These are phyloP conservation scores for Arthromyces matolae DNA, from an alignment of 768 basidiomycete species.

Conservation along the genomic window DNA sequence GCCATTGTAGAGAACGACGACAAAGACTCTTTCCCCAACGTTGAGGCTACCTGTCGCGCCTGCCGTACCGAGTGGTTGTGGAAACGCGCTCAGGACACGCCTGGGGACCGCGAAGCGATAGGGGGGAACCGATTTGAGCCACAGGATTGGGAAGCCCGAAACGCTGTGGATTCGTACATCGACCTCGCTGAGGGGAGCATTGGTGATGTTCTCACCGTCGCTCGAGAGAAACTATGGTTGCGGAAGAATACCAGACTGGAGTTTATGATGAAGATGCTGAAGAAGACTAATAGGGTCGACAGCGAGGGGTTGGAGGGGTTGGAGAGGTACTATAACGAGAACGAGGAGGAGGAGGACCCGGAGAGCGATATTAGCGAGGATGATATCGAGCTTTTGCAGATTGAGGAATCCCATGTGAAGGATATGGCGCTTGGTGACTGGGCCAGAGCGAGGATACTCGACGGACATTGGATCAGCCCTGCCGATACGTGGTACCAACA, in stretches of 20 bases:
- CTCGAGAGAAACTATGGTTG: slow-evolving; percentile 72
- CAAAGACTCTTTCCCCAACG: slow-evolving; percentile 59
- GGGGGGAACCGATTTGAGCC: slow-evolving; percentile 39
- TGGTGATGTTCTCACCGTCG: slow-evolving; percentile 53
- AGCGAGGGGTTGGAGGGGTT: slow-evolving; percentile 9
- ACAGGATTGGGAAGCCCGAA: slow-evolving; percentile 65
- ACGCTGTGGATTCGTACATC: slow-evolving; percentile 66
- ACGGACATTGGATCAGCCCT: slow-evolving; percentile 74
- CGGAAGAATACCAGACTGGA: slow-evolving; percentile 58
- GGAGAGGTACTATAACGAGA: slow-evolving; percentile 17
- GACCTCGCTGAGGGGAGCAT: slow-evolving; percentile 72
- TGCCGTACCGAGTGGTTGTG: slow-evolving; percentile 69
- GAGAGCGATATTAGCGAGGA: slow-evolving; percentile 46
- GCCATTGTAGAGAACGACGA: slow-evolving; percentile 70
- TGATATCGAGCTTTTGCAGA: slow-evolving; percentile 38
- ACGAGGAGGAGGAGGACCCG: slow-evolving; percentile 35
- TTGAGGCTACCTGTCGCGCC: slow-evolving; percentile 63
- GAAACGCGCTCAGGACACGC: slow-evolving; percentile 46
- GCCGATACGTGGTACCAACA: slow-evolving; percentile 63
- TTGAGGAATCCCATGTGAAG: slow-evolving; percentile 39
- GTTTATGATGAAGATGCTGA: slow-evolving; percentile 46
- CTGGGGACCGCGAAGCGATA: slow-evolving; percentile 53
- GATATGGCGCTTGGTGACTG: slow-evolving; percentile 67
- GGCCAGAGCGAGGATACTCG: slow-evolving; percentile 67
- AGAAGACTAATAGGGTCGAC: slow-evolving; percentile 27